Evolutionary conservation across 768 basidiomycete species (phyloP).

Genomic region (Mycena epipterygia): DNA sequence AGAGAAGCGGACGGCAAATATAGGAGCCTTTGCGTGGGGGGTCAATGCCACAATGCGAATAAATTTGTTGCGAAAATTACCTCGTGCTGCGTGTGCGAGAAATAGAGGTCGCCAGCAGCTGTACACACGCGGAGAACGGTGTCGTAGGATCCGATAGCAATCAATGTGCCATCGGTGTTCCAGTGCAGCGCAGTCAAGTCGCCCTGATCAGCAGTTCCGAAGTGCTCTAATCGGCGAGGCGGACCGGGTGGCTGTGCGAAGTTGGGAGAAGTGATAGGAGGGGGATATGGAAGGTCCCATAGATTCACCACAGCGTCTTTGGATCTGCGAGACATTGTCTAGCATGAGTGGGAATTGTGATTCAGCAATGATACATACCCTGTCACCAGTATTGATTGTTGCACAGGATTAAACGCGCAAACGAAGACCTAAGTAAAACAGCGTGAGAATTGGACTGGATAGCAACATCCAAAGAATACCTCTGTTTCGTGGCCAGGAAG

Average conservation of each 20-base stretch:
- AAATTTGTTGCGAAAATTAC: slow-evolving; percentile 52
- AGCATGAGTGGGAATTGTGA: slow-evolving; percentile 15
- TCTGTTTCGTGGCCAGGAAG: slow-evolving; percentile 74
- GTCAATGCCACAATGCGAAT: slow-evolving; percentile 37
- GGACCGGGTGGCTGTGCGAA: slow-evolving; percentile 49
- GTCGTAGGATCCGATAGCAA: slow-evolving; percentile 87
- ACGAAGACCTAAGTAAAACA: slow-evolving; percentile 75
- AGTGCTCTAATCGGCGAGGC: slow-evolving; percentile 64
- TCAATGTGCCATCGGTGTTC: slow-evolving; percentile 78
- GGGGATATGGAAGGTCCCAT: slow-evolving; percentile 73
- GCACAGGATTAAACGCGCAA: slow-evolving; percentile 82
- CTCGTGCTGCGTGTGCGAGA: slow-evolving; percentile 74
- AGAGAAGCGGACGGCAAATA: slow-evolving; percentile 86
- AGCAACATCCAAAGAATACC: slow-evolving; percentile 47
- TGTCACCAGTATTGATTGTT: slow-evolving; percentile 72
- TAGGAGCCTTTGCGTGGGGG: slow-evolving; percentile 73
- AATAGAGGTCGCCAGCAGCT: slow-evolving; percentile 71
- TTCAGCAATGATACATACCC: slow-evolving; percentile 62
- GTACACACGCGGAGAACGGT: slow-evolving; percentile 77
- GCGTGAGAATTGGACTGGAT: slow-evolving; percentile 5
- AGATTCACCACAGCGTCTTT: slow-evolving; percentile 82
- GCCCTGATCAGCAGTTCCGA: slow-evolving; percentile 59
- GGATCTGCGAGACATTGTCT: slow-evolving; percentile 60
- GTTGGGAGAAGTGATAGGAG: slow-evolving; percentile 43
- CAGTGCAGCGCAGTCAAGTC: slow-evolving; percentile 86